Conservation (phyloP, 2,329 filamentous ascomycete genomes). For the Venturiaceae sp. region DNA sequence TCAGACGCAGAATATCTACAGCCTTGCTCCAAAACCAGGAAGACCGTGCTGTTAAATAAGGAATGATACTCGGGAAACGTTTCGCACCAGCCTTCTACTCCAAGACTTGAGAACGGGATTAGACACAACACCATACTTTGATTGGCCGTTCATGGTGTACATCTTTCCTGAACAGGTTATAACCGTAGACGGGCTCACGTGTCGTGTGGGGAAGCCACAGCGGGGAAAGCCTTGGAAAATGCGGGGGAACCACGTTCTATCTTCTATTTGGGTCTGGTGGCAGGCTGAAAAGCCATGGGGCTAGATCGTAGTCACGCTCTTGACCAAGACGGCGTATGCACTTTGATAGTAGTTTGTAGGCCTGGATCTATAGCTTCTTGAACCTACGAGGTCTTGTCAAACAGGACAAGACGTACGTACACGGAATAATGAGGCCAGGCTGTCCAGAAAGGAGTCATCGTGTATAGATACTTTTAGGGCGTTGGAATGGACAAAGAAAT, state of each 20-base stretch:
- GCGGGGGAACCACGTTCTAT: not conserved
- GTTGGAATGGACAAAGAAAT: too few relatives aligned
- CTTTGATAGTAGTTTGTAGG: not conserved
- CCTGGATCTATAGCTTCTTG: not conserved
- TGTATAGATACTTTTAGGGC: too few relatives aligned
- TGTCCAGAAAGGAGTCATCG: not conserved
- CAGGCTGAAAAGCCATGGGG: not conserved
- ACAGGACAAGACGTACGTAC: not conserved
- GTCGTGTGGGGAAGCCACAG: not conserved
- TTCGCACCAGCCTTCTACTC: not conserved
- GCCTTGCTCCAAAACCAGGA: not conserved
- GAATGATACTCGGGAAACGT: not conserved
- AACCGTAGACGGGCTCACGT: not conserved
- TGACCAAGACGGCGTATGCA: not conserved
- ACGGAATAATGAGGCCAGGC: not conserved
- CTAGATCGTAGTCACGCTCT: not conserved
- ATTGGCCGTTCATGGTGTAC: not conserved
- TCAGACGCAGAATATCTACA: not conserved
- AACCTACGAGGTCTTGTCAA: not conserved
- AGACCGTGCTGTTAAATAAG: not conserved
- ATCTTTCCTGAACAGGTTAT: not conserved
- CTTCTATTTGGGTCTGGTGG: not conserved
- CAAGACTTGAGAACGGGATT: not conserved
- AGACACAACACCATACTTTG: not conserved
- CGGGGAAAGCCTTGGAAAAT: not conserved